Percentiles rank a stretch among this genome's conserved stretches.
Conservation (phyloP, 1,284 basidiomycete species). For the Hemileccinum hortonii region DNA sequence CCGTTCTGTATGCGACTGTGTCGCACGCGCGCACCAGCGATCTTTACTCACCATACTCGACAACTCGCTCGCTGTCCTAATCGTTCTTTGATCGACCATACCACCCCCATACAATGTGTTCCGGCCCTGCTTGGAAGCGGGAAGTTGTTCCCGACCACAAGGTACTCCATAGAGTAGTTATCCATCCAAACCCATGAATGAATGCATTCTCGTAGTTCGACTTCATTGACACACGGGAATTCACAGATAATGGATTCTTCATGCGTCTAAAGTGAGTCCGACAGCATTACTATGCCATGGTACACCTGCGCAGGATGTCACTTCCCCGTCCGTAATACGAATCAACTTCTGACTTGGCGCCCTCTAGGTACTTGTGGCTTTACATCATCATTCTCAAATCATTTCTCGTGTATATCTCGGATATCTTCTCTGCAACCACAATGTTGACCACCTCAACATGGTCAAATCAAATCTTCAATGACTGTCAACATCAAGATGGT, state of each 20-base stretch:
- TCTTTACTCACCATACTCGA: slow-evolving; percentile 21
- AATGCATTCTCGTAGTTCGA: slow-evolving; percentile 70
- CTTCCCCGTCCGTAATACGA: neutral
- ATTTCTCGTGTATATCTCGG: slow-evolving; percentile 93
- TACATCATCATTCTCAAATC: slow-evolving; percentile 93
- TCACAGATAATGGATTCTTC: slow-evolving; percentile 81
- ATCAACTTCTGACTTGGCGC: slow-evolving; percentile 7
- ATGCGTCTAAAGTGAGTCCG: slow-evolving; percentile 80
- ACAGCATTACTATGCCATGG: neutral
- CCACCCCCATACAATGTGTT: slow-evolving; percentile 56
- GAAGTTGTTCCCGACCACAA: slow-evolving; percentile 98
- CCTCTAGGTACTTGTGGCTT: slow-evolving; percentile 80
- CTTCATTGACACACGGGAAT: slow-evolving; percentile 93
- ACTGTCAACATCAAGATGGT: slow-evolving; percentile 60
- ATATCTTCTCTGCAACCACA: slow-evolving; percentile 96
- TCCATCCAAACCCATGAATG: neutral
- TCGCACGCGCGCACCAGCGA: slow-evolving; percentile 43
- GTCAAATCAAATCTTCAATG: slow-evolving; percentile 86
- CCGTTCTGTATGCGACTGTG: slow-evolving; percentile 60
- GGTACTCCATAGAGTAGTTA: slow-evolving; percentile 45
- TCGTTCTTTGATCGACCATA: slow-evolving; percentile 21
- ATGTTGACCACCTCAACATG: slow-evolving; percentile 92
- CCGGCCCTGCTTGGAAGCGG: slow-evolving; percentile 87
- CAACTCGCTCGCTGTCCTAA: slow-evolving; percentile 31
- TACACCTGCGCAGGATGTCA: neutral